A percentile compares a stretch with the other conserved stretches of the same genome.
Evolutionary conservation across 345 rosid genomes (phyloP).

Genomic region (Gossypium ekmanianum): DNA sequence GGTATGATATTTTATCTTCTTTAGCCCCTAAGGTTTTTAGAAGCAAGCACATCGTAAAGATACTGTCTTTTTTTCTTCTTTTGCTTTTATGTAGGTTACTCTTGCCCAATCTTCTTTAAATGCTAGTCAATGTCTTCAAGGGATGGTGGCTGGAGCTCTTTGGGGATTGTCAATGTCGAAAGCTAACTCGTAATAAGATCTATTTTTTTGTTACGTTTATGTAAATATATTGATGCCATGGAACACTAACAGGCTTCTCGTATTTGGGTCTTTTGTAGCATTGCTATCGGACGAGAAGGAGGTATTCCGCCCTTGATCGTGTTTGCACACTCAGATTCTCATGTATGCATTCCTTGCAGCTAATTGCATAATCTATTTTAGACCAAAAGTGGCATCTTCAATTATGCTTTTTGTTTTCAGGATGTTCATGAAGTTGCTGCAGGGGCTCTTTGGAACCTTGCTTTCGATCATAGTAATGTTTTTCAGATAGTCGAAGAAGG

Average conservation of each 20-base stretch:
- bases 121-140: slow-evolving; percentile 94
- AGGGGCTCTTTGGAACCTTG: slow-evolving; percentile 87
- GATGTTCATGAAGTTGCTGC: slow-evolving; percentile 95
- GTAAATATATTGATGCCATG: neutral
- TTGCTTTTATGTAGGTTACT: slow-evolving; percentile 50
- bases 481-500: slow-evolving; percentile 80
- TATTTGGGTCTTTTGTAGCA: slow-evolving; percentile 34
- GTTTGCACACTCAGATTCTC: slow-evolving; percentile 65
- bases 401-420: slow-evolving; percentile 31
- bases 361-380: neutral
- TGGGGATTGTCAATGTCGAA: slow-evolving; percentile 97
- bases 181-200: slow-evolving; percentile 61
- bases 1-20: slow-evolving; percentile 39
- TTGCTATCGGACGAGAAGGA: slow-evolving; percentile 79
- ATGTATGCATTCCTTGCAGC: slow-evolving; percentile 36
- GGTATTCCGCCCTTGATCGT: slow-evolving; percentile 72
- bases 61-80: slow-evolving; percentile 10
- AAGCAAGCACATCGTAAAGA: neutral
- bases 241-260: neutral
- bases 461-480: slow-evolving; percentile 70
- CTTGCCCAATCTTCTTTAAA: slow-evolving; percentile 83
- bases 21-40: neutral
- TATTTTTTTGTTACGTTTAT: neutral
- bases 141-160: slow-evolving; percentile 97
- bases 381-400: neutral